Base-by-base conservation (phyloP, 176 grass and related monocot species). In the Musa beccarii region DNA sequence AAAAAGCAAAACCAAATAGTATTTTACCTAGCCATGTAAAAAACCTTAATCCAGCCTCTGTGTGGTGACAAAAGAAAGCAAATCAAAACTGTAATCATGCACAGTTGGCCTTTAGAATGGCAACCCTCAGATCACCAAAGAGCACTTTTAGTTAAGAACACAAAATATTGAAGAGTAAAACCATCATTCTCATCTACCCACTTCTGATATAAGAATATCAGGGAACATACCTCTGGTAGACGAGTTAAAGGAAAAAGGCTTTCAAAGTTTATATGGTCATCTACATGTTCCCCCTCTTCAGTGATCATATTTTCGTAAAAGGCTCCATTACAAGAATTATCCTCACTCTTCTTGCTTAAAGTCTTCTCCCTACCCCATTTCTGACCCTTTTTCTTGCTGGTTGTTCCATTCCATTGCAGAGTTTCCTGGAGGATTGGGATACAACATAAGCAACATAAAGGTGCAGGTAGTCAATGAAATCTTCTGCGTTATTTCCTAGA, bases 361-460 rank as follows among this genome's bases (percentile, higher is more conserved):
- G 49, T 16, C 50, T 65, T 83, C 77, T 83, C 25, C 74, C 79
- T 72, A 54, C 90, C 90, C 90, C 95, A 98, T 79, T 93, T 93
- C 81, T 98, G 95, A 53, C 90, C 95, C 86, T 93, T 93, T 79
- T 85, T 89, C 82, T 94, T 93, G 84, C 84, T 97, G 34, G 80
- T 82, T 83, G 87, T 94, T 79, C 82, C 90, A 82, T 79, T 89
- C 95, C 95, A 98, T 1, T 84, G 68, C 50, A 98, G 85, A 77
- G 76, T 86, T 76, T 63, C 84, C 95, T 98, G 53, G 24, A 89
- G 77, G 24, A n/a, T 55, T 64, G 55, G 81, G 10, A 84, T 82
- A 15, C 16, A 66, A 54, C 76, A 78, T 26, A 85, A 76, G 50
- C 14, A 75, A 75, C 72, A 24, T 16, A 77, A 53, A 43, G 34